Percentiles rank a stretch among this genome's conserved stretches.
Evolutionary conservation across 2,329 filamentous ascomycete genomes (phyloP).

Genomic region (Camillea tinctor): DNA sequence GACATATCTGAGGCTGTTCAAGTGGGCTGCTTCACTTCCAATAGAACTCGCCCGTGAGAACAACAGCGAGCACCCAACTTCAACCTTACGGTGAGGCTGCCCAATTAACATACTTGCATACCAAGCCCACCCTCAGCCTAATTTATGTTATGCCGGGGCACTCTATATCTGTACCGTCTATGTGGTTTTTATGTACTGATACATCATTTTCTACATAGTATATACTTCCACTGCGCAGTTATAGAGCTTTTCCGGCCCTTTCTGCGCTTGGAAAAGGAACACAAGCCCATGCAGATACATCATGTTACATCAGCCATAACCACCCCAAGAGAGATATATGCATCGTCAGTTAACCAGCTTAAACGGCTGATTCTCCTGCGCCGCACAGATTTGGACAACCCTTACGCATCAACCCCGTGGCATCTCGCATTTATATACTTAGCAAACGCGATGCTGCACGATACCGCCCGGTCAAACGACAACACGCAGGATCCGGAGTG

Average conservation of each 20-base stretch:
- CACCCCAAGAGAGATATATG: conserved; percentile 10
- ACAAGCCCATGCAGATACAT: conserved; percentile 11
- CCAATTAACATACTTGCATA: neutral
- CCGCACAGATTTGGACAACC: conserved; percentile 12
- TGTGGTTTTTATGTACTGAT: conserved; percentile 8
- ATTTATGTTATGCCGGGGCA: neutral
- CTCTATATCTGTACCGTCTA: neutral
- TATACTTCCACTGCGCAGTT: conserved; percentile 18
- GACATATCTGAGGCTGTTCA: conserved; percentile 13
- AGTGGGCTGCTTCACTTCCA: conserved; percentile 16
- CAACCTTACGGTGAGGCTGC: conserved; percentile 18
- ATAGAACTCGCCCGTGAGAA: conserved; percentile 15
- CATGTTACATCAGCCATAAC: conserved; percentile 6
- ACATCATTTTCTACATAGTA: conserved; percentile 5
- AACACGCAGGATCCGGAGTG: conserved; percentile 11
- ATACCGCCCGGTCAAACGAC: conserved; percentile 15
- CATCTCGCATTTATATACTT: conserved; percentile 30
- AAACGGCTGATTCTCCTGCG: conserved; percentile 16
- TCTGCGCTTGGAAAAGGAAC: conserved; percentile 4
- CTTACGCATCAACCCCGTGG: conserved; percentile 23
- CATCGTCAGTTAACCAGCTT: conserved; percentile 20
- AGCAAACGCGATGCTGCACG: conserved; percentile 28
- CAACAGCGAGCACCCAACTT: conserved; percentile 12
- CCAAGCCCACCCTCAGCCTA: neutral
- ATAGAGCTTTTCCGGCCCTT: conserved; percentile 22